These are phyloP conservation scores for Penicillium goetzii DNA, from an alignment of 495 filamentous ascomycete genomes.

Conservation along the genomic window DNA sequence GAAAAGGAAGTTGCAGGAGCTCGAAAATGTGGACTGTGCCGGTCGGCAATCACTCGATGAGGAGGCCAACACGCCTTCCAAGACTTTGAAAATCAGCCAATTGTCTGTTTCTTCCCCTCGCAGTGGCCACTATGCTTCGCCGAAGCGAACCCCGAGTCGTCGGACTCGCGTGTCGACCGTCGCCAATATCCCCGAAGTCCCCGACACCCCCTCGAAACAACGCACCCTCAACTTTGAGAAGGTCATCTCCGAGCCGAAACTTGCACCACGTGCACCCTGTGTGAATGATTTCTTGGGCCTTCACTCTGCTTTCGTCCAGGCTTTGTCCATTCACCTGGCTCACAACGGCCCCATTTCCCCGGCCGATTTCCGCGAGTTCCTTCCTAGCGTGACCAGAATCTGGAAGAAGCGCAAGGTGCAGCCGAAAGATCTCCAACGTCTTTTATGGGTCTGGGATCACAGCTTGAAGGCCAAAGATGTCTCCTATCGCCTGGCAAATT, in stretches of 20 bases:
- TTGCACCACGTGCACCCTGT: slow-evolving; percentile 34
- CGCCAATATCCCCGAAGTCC: slow-evolving; percentile 16
- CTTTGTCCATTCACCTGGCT: slow-evolving; percentile 45
- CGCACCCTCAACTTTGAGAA: slow-evolving; percentile 32
- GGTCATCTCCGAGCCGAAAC: slow-evolving; percentile 18
- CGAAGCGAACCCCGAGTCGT: slow-evolving; percentile 31
- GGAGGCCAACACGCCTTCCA: slow-evolving; percentile 43
- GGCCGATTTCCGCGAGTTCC: slow-evolving; percentile 47
- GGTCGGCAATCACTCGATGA: slow-evolving; percentile 21
- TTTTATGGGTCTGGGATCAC: slow-evolving; percentile 48
- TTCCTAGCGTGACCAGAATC: slow-evolving; percentile 44
- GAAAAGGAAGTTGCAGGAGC: slow-evolving; percentile 51
- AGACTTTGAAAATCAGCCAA: slow-evolving; percentile 45
- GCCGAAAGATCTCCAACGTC: slow-evolving; percentile 46
- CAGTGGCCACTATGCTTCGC: slow-evolving; percentile 42
- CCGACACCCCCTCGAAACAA: slow-evolving; percentile 41
- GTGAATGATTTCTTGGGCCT: slow-evolving; percentile 43
- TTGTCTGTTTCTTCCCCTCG: slow-evolving; percentile 44
- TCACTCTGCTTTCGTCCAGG: slow-evolving; percentile 45
- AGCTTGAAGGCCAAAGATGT: slow-evolving; percentile 26
- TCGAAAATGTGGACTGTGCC: slow-evolving; percentile 39
- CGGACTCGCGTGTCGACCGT: slow-evolving; percentile 19
- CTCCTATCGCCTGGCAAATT: slow-evolving; percentile 46
- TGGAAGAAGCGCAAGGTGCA: slow-evolving; percentile 55
- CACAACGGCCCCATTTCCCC: slow-evolving; percentile 44